phyloP scores from a whole-genome alignment of 2,329 filamentous ascomycete species.

The Zymoseptoria pseudotritici region DNA sequence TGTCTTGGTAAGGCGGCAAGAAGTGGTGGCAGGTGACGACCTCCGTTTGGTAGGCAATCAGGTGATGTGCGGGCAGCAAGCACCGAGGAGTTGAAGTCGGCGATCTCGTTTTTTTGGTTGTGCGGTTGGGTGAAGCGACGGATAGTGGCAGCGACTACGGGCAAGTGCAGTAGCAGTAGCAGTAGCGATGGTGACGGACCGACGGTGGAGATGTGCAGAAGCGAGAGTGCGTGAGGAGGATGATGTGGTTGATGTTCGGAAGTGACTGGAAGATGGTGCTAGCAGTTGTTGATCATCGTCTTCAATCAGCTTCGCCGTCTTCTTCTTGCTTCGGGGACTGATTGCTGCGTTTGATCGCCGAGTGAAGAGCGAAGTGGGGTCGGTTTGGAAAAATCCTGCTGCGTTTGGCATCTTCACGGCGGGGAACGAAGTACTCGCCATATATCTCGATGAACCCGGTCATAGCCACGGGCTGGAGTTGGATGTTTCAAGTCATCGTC shows the following conservation, averaged over 20 bases:
- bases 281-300: too few relatives aligned
- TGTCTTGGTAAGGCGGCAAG: background rate
- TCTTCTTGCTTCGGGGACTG: background rate
- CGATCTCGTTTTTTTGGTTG: background rate
- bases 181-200: background rate
- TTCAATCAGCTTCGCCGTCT: background rate
- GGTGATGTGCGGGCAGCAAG: background rate
- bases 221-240: background rate
- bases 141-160: background rate
- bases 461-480: background rate
- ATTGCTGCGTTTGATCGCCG: background rate
- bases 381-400: background rate
- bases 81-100: background rate
- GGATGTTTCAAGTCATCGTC: background rate
- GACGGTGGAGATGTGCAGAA: background rate
- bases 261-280: background rate
- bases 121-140: background rate
- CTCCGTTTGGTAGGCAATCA: background rate
- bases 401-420: background rate
- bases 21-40: background rate
- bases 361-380: background rate
- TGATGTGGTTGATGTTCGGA: background rate
- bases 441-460: background rate
- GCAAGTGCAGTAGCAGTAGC: background rate
- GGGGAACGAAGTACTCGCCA: background rate